Conservation (phyloP, 2,329 filamentous ascomycete genomes). For the Alternaria sp. region DNA sequence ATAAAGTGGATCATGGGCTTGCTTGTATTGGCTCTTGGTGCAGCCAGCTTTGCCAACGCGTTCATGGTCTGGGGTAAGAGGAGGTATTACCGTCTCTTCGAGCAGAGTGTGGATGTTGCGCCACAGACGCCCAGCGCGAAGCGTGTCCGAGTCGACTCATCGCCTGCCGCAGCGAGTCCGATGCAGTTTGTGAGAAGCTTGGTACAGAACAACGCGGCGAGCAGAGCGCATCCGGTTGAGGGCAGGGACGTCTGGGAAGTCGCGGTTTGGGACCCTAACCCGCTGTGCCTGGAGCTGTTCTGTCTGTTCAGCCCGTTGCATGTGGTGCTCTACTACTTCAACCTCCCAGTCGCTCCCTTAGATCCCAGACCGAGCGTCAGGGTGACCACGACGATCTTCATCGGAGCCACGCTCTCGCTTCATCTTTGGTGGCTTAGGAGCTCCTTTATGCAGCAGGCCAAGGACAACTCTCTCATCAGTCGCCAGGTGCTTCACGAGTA, state of each 20-base stretch:
- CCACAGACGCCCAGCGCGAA: slow-evolving; percentile 84
- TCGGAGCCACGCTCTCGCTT: slow-evolving; percentile 75
- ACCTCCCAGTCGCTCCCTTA: slow-evolving; percentile 76
- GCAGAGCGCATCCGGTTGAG: slow-evolving; percentile 82
- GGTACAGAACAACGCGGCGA: slow-evolving; percentile 73
- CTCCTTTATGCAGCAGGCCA: slow-evolving; percentile 81
- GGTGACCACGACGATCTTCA: slow-evolving; percentile 79
- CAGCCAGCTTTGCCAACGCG: slow-evolving; percentile 76
- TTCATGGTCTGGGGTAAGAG: slow-evolving; percentile 81
- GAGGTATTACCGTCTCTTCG: slow-evolving; percentile 89
- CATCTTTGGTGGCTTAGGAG: slow-evolving; percentile 78
- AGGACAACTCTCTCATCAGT: slow-evolving; percentile 83
- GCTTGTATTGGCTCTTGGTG: slow-evolving; percentile 71
- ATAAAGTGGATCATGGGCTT: slow-evolving; percentile 70
- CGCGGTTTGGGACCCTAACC: slow-evolving; percentile 89
- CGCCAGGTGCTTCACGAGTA: slow-evolving; percentile 95
- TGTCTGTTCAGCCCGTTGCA: slow-evolving; percentile 94
- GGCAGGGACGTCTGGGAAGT: slow-evolving; percentile 93
- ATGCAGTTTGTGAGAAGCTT: slow-evolving; percentile 75
- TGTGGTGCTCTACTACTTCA: slow-evolving; percentile 87
- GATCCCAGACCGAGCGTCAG: slow-evolving; percentile 86
- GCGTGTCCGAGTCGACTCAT: slow-evolving; percentile 86
- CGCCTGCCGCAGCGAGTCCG: slow-evolving; percentile 78
- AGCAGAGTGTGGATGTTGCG: slow-evolving; percentile 77
- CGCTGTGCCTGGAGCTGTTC: slow-evolving; percentile 80